These are phyloP conservation scores for Ceratobasidium papillatum DNA, from an alignment of 1,284 basidiomycete species.

Conservation along the genomic window DNA sequence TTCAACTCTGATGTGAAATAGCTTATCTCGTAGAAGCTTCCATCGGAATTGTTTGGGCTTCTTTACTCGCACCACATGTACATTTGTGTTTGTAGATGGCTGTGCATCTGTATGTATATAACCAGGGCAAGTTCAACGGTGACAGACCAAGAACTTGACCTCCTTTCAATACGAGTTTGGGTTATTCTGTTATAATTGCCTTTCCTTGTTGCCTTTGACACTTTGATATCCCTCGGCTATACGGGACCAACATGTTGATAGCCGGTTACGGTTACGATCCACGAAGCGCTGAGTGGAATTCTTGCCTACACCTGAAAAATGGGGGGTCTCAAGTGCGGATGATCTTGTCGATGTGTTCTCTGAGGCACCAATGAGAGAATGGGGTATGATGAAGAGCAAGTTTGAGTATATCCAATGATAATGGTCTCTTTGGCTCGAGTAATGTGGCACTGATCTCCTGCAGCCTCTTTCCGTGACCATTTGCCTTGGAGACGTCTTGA, in stretches of 20 bases:
- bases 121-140: too few species aligned
- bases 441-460: constrained; percentile 7
- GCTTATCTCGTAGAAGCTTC: too few species aligned
- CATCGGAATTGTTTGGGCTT: too few species aligned
- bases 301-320: constrained; percentile 24
- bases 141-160: too few species aligned
- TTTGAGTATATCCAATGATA: background rate
- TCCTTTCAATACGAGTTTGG: too few species aligned
- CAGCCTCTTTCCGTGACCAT: background rate
- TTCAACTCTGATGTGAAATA: too few species aligned
- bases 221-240: constrained; percentile 49
- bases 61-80: too few species aligned
- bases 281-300: constrained; percentile 43
- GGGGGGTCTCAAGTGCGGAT: background rate
- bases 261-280: constrained; percentile 39
- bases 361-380: background rate
- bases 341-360: background rate
- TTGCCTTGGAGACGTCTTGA: background rate
- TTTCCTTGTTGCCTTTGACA: too few species aligned
- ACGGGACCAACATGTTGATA: constrained; percentile 49
- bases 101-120: too few species aligned
- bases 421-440: background rate
- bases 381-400: background rate
- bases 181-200: too few species aligned
- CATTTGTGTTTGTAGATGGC: too few species aligned